Evolutionary conservation across 2,329 filamentous ascomycete genomes (phyloP), one percentile per base, ranked within the genome.

Genomic region (Xylariomycetidae sp.): DNA sequence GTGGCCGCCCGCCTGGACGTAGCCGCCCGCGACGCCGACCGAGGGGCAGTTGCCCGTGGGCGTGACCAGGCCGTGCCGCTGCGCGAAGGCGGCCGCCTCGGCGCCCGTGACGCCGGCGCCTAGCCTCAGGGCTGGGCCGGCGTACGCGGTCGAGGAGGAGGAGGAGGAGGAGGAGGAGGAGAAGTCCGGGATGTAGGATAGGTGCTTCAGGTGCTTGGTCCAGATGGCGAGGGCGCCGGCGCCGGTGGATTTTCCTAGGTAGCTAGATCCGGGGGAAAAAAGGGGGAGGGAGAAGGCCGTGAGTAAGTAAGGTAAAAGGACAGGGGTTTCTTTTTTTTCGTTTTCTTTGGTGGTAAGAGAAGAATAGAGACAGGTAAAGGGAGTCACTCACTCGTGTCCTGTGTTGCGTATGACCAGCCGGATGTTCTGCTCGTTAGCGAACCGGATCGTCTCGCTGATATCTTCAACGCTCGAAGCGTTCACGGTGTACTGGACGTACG

Each of bases 1-100:
- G 47, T 81, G 76, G 1, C 79, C 78, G 9, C 74, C 77, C 4
- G 74, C 76, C 49, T 77, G 72, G 4, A 61, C 66, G 44, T 72
- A 82, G 2, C 77, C 77, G 12, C 77, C 78, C 1, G 71, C 69
- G 8, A 74, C 42, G 3, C 75, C 76, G 4, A 82, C 75, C 0
- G 67, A 70, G 2, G 66, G 55, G 42, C 68, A 71, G 27, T 68
- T 62, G 3, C 70, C 71, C 9, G 60, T 62, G 5, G 74, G 59
- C 5, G 69, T 57, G 9, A 59, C 49, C 3, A 70, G 41, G 25
- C 66, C 61, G 20, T 55, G 30, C 0, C 48, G 36, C 27, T 62
- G 33, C 2, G 66, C 63, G 9, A 59, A 54, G 14, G 52, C 46
- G 22, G 69, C 58, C 0, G 62, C 61, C 25, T 80, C 71, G 16